A percentile compares a stretch with the other conserved stretches of the same genome.
phyloP scores from a whole-genome alignment of 176 grass and related monocot genomes.

The Triticum turgidum region DNA sequence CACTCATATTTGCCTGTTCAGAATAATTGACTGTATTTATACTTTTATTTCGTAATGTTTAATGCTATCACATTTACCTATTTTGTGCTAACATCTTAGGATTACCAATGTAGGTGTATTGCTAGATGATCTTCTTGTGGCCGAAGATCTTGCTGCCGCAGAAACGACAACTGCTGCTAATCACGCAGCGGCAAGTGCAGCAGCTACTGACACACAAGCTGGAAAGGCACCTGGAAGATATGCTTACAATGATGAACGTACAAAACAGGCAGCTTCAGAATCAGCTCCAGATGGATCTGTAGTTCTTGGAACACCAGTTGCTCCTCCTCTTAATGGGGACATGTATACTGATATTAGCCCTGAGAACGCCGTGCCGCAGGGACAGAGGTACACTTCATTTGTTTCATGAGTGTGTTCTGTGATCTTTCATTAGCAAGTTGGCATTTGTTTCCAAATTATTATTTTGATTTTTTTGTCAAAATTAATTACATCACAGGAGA shows the following conservation, averaged over 20 bases:
- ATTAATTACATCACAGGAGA: slow-evolving; percentile 52
- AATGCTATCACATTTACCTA: background rate
- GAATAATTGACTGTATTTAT: background rate
- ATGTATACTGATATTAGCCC: slow-evolving; percentile 95
- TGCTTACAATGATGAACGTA: slow-evolving; percentile 60
- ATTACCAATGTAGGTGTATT: slow-evolving; percentile 72
- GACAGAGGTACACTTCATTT: slow-evolving; percentile 60
- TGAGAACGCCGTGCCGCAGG: slow-evolving; percentile 88
- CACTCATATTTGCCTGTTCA: slow-evolving; percentile 10
- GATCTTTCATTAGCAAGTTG: background rate
- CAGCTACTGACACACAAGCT: slow-evolving; percentile 53
- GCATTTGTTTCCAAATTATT: background rate
- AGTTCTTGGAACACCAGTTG: slow-evolving; percentile 91
- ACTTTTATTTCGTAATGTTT: slow-evolving; percentile 2
- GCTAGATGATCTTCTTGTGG: slow-evolving; percentile 96
- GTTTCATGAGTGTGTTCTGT: background rate
- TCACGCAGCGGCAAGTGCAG: slow-evolving; percentile 80
- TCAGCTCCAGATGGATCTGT: slow-evolving; percentile 73
- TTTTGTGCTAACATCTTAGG: background rate
- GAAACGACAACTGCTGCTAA: slow-evolving; percentile 92
- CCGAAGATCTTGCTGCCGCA: slow-evolving; percentile 94
- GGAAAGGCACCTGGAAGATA: slow-evolving; percentile 66
- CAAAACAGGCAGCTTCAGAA: slow-evolving; percentile 59
- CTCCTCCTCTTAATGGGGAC: slow-evolving; percentile 96
- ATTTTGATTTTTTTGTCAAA: slow-evolving; percentile 19